phyloP scores from a whole-genome alignment of 352 stramenopile genomes.

The Phytophthora hybrid region DNA sequence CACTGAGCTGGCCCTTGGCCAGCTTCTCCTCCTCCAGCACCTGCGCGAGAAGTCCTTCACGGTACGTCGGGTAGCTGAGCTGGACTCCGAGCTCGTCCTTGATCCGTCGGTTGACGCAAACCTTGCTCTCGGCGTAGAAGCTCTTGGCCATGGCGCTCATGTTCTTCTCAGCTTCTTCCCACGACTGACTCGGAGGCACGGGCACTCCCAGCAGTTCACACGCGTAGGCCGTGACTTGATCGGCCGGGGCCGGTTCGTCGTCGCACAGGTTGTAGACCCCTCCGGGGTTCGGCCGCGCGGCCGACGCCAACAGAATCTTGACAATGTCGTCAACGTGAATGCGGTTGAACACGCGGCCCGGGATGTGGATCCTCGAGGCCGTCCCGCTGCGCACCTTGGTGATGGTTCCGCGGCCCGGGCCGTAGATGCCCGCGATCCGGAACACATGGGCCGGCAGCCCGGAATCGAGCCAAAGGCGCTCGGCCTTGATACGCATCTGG shows the following conservation, averaged over 20 bases:
- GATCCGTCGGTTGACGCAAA: constrained; percentile 77
- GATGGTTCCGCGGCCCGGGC: constrained; percentile 83
- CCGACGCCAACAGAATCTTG: constrained; percentile 76
- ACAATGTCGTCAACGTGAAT: constrained; percentile 94
- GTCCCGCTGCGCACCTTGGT: constrained; percentile 77
- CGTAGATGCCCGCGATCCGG: constrained; percentile 93
- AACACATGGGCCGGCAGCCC: constrained; percentile 86
- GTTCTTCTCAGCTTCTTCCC: constrained; percentile 73
- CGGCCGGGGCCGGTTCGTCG: constrained; percentile 84
- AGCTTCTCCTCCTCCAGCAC: constrained; percentile 74
- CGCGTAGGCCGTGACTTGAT: constrained; percentile 82
- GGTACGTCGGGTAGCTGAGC: constrained; percentile 81
- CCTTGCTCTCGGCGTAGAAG: constrained; percentile 89
- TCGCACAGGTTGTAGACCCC: constrained; percentile 92
- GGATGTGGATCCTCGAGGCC: constrained; percentile 76
- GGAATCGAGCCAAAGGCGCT: constrained; percentile 79
- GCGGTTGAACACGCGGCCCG: constrained; percentile 86
- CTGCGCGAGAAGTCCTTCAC: constrained; percentile 83
- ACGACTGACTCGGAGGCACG: constrained; percentile 61
- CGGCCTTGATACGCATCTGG: constrained; percentile 80
- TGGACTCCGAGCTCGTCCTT: constrained; percentile 79
- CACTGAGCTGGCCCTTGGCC: constrained; percentile 1
- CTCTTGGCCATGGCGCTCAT: constrained; percentile 90
- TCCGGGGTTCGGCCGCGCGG: constrained; percentile 60
- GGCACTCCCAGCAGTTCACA: constrained; percentile 73